These are phyloP conservation scores for Aspergillus coremiiformis DNA, from an alignment of 495 filamentous ascomycete genomes.

Conservation along the genomic window DNA sequence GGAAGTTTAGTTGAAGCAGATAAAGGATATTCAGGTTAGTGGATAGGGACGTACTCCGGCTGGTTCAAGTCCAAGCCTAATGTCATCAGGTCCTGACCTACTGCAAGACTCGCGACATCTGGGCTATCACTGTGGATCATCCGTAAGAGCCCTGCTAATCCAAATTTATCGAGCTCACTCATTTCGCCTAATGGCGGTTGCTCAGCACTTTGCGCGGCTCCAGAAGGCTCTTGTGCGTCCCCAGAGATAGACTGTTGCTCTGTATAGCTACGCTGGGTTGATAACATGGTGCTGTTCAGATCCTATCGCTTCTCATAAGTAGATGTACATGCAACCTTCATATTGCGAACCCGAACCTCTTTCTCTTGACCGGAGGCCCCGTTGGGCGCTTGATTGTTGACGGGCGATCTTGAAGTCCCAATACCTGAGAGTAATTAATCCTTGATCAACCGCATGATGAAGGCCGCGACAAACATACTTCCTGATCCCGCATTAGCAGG, in stretches of 20 bases:
- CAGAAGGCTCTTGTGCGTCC: constrained; percentile 34
- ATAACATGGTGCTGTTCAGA: constrained; percentile 27
- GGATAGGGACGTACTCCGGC: constrained; percentile 53
- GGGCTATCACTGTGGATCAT: constrained; percentile 73
- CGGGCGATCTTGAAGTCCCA: constrained; percentile 36
- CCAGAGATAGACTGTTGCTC: constrained; percentile 33
- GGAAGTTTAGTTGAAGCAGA: constrained; percentile 15
- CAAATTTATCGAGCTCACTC: constrained; percentile 72
- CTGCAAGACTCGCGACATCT: constrained; percentile 65
- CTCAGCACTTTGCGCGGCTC: constrained; percentile 34
- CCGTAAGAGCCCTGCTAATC: constrained; percentile 67
- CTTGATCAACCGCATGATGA: neutral
- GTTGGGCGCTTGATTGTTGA: constrained; percentile 34
- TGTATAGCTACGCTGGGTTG: constrained; percentile 28
- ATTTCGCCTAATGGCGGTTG: constrained; percentile 63
- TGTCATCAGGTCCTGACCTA: constrained; percentile 69
- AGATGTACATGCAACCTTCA: neutral
- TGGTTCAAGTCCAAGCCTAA: constrained; percentile 76
- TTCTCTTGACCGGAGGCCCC: constrained; percentile 38
- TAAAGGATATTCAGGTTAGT: neutral
- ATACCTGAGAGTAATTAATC: constrained; percentile 27
- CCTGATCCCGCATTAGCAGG: constrained; percentile 16
- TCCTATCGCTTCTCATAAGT: constrained; percentile 17
- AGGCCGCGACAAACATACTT: constrained; percentile 7
- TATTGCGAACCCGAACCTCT: constrained; percentile 25